A percentile compares a stretch with the other conserved stretches of the same genome.
phyloP scores from a whole-genome alignment of 345 rosid genomes.

The Salix viminalis region DNA sequence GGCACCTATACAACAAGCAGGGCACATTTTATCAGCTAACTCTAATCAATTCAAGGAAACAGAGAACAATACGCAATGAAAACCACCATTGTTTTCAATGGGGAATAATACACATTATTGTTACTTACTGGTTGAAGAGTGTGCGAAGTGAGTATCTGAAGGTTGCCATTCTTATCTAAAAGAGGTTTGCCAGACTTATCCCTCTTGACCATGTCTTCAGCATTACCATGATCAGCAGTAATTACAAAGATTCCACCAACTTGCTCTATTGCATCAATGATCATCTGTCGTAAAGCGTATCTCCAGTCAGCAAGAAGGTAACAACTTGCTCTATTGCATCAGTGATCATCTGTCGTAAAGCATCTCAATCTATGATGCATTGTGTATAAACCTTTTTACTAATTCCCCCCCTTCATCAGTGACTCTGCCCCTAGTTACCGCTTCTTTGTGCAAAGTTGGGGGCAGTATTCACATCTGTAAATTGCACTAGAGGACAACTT shows the following conservation, averaged over 20 bases:
- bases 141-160: constrained; percentile 95
- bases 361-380: background rate
- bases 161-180: constrained; percentile 58
- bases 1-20: constrained; percentile 52
- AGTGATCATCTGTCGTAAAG: constrained; percentile 62
- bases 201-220: constrained; percentile 97
- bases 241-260: constrained; percentile 88
- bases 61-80: background rate
- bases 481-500: background rate
- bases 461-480: background rate
- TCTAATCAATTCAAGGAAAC: background rate
- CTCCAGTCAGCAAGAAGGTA: background rate
- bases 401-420: background rate
- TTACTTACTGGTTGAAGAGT: constrained; percentile 84
- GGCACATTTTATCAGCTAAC: background rate
- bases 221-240: constrained; percentile 98
- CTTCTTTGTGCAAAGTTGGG: background rate
- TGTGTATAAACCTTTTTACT: background rate
- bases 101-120: background rate
- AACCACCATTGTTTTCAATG: background rate
- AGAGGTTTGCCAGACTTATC: constrained; percentile 72
- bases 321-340: constrained; percentile 80
- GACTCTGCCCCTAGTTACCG: background rate
- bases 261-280: constrained; percentile 72
- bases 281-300: constrained; percentile 50